Conservation (phyloP, 495 filamentous ascomycete species). For the Acidomyces sp. region DNA sequence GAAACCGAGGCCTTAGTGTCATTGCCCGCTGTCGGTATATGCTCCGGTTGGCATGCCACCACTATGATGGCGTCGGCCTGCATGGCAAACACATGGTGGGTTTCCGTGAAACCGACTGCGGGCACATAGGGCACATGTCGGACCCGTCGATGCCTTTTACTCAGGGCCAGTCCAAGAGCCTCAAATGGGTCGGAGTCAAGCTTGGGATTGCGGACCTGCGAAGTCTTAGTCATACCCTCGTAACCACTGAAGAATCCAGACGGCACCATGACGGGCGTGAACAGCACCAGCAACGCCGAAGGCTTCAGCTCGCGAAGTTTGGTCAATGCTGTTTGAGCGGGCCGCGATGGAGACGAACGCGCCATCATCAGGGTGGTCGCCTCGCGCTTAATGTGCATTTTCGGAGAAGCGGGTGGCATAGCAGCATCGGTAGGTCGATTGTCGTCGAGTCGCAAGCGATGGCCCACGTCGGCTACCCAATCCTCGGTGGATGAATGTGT, state of each 20-base stretch:
- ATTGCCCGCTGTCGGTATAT: background rate
- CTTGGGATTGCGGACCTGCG: background rate
- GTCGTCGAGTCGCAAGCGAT: slow-evolving; percentile 2
- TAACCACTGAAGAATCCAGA: background rate
- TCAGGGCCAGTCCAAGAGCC: slow-evolving; percentile 27
- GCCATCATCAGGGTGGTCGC: slow-evolving; percentile 2
- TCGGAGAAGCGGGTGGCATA: background rate
- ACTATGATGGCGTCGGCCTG: slow-evolving; percentile 26
- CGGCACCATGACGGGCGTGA: slow-evolving; percentile 16
- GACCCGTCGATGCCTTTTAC: slow-evolving; percentile 21
- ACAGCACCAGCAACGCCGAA: slow-evolving; percentile 9
- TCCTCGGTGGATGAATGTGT: too few species aligned
- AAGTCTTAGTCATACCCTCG: background rate
- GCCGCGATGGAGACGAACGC: background rate
- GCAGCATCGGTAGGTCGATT: background rate
- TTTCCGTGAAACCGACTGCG: slow-evolving; percentile 25
- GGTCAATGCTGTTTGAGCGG: background rate
- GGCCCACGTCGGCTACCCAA: slow-evolving; percentile 1
- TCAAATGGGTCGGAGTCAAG: slow-evolving; percentile 30
- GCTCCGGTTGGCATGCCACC: slow-evolving; percentile 18
- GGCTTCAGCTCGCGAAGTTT: slow-evolving; percentile 1
- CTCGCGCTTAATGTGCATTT: slow-evolving; percentile 1
- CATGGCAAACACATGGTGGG: slow-evolving; percentile 27
- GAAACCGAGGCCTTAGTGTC: background rate
- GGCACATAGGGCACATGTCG: slow-evolving; percentile 31